phyloP scores from a whole-genome alignment of 108 stramenopile genomes.

The Fragilaria crotonensis region DNA sequence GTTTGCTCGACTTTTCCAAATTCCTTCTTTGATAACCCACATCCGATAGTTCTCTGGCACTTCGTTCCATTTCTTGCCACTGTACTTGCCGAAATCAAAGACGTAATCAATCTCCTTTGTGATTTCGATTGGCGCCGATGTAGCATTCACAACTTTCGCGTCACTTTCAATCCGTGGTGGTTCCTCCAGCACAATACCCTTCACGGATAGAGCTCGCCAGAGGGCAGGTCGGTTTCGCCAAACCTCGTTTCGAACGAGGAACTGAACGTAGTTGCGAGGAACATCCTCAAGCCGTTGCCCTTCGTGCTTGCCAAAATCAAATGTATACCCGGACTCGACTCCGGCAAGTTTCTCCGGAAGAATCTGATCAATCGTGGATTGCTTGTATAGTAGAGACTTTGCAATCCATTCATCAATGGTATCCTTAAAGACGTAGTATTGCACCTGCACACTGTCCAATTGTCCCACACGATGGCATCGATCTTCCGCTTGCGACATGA shows the following conservation, averaged over 20 bases:
- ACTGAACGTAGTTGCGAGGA: conserved; percentile 3
- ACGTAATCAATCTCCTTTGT: too few species aligned
- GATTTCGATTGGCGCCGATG: too few species aligned
- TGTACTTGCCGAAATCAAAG: conserved; percentile 25
- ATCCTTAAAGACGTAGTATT: conserved; percentile 23
- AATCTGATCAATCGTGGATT: conserved; percentile 1
- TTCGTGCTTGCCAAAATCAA: conserved; percentile 25
- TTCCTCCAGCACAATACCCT: conserved; percentile 11
- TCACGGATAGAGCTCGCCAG: conserved; percentile 3
- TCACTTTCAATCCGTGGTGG: conserved; percentile 3
- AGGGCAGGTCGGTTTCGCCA: conserved; percentile 7
- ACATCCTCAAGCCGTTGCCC: conserved; percentile 10
- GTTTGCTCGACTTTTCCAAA: not conserved
- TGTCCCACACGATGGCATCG: conserved; percentile 34
- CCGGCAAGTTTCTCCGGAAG: conserved; percentile 2
- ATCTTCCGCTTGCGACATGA: conserved; percentile 29
- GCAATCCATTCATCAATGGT: conserved; percentile 27
- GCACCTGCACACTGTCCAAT: conserved; percentile 6
- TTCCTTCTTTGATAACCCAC: conserved; percentile 6
- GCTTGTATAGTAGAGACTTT: conserved; percentile 10
- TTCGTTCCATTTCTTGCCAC: conserved; percentile 6
- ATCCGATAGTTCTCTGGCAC: conserved; percentile 15
- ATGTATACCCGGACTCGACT: conserved; percentile 2
- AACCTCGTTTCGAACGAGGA: not conserved
- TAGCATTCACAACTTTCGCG: too few species aligned